These are phyloP conservation scores for Tricholoma sp. DNA, from an alignment of 768 basidiomycete species.

Conservation along the genomic window DNA sequence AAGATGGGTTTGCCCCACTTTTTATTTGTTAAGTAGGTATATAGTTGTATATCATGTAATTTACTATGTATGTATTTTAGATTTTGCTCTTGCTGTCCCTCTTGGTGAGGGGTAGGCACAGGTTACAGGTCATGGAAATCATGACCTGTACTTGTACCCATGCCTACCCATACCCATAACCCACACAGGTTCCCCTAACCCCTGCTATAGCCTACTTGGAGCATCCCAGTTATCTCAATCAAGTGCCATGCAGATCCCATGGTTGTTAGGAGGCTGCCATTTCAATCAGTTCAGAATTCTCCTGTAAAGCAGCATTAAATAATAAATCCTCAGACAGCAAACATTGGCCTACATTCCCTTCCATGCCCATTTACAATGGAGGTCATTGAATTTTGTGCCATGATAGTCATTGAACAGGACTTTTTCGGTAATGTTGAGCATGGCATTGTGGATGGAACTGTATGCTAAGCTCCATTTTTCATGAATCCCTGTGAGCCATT, in stretches of 20 bases:
- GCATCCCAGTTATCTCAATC: not conserved
- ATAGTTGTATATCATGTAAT: too few species aligned
- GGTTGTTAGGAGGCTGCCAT: not conserved
- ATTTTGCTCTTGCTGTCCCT: too few species aligned
- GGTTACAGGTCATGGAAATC: too few species aligned
- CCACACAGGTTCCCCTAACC: too few species aligned
- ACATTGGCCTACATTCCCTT: conserved; percentile 7
- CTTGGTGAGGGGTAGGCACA: too few species aligned
- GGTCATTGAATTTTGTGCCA: not conserved
- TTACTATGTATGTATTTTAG: too few species aligned
- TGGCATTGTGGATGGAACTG: not conserved
- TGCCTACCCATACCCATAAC: too few species aligned
- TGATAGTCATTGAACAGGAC: conserved; percentile 5
- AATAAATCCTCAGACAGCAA: not conserved
- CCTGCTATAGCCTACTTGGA: too few species aligned
- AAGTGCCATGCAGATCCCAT: not conserved
- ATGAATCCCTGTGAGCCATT: not conserved
- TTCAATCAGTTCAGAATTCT: not conserved
- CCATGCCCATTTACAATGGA: conserved; percentile 3
- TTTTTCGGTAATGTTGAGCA: conserved; percentile 1
- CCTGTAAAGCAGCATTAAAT: not conserved
- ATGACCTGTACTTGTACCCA: too few species aligned
- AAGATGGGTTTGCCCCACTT: too few species aligned
- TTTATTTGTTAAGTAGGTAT: too few species aligned
- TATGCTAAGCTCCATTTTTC: not conserved